phyloP scores from a whole-genome alignment of 2,329 filamentous ascomycete genomes.

The Talaromyces marneffei region DNA sequence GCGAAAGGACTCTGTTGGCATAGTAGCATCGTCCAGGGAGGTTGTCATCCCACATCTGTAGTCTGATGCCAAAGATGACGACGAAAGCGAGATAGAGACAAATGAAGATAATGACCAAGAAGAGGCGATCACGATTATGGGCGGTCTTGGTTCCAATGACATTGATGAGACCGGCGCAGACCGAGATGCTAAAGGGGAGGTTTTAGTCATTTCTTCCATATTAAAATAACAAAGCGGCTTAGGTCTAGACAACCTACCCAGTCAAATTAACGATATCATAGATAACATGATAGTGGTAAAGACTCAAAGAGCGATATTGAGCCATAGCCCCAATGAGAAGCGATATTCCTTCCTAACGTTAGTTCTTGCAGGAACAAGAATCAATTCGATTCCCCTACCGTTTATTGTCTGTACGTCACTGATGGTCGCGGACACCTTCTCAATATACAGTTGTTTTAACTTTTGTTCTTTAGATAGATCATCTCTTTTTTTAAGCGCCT shows the following conservation, averaged over 20 bases:
- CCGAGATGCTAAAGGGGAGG: neutral
- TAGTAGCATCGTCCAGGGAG: neutral
- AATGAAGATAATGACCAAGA: neutral
- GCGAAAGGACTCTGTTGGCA: neutral
- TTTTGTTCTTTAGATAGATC: neutral
- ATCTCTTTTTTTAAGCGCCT: too few relatives aligned
- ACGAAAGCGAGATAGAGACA: neutral
- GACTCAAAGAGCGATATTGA: neutral
- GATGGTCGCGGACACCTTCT: neutral
- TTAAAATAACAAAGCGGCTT: too few relatives aligned
- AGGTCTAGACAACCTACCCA: neutral
- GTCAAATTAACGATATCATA: conserved; percentile 1
- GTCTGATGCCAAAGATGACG: conserved; percentile 2
- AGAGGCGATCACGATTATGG: neutral
- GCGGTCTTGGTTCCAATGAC: neutral
- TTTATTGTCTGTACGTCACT: conserved; percentile 8
- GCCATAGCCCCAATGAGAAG: conserved; percentile 2
- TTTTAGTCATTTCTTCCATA: too few relatives aligned
- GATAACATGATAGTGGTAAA: conserved; percentile 5
- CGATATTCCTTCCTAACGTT: neutral
- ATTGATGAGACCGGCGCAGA: neutral
- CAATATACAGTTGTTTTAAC: neutral
- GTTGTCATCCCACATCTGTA: neutral
- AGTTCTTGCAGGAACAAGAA: neutral
- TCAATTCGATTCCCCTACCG: too few relatives aligned